Evolutionary conservation across 495 filamentous ascomycete species (phyloP), one percentile per base, ranked within the genome.

Genomic region (Melanomma pulvis-pyrius): DNA sequence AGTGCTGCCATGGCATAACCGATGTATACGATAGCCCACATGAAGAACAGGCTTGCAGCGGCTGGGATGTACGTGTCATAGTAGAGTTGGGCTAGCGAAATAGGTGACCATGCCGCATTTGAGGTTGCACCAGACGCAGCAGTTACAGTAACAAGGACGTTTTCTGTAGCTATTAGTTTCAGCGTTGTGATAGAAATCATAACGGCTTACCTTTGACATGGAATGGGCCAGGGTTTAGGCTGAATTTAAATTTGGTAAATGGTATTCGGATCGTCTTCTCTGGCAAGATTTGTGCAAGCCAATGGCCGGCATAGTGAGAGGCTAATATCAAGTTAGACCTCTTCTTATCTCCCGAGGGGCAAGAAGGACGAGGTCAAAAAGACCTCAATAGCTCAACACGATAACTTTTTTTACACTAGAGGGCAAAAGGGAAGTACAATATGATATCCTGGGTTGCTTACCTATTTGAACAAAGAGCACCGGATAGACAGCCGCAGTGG

Each of bases 1-100:
- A 85, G 71, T 8, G 82, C 82, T 24, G 83, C 83, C 69, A 83
- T 84, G 1, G 80, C 78, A 55, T 85, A 85, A 47, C 83, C 83
- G 2, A 78, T 81, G 71, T 80, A 84, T 25, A 83, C 80, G 50
- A 84, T 83, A 0, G 81, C 79, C 73, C 79, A 80, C 83, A 86
- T 86, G 73, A 85, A 85, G 71, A 84, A 84, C 51, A 84, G 78
- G 7, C 78, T 78, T 1, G 82, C 78, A 0, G 81, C 82, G 0
- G 80, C 79, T 47, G 84, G 77, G 52, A 86, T 76, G 24, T 71
- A 73, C 22, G 79, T 68, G 21, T 79, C 78, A 68, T 84, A 84
- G 74, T 81, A 85, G 12, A 85, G 75, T 67, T 85, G 81, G 13
- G 80, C 78, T 17, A 85, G 73, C 11, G 81, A 79, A 32, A 85